Evolutionary conservation across 202 grass and related monocot species (phyloP).

Genomic region (Zoysia matrella): DNA sequence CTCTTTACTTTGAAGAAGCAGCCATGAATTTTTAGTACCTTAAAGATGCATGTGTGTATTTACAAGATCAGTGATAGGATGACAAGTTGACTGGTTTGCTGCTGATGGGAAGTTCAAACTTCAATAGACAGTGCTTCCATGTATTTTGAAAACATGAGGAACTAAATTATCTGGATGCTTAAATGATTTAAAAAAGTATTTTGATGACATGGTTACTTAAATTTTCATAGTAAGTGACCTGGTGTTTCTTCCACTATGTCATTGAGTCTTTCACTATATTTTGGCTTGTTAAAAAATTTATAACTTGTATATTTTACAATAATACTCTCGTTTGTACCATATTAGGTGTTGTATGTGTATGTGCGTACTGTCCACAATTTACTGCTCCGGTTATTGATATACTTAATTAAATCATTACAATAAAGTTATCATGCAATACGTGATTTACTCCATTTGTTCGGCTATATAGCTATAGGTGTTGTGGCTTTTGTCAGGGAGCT

Average conservation of each 20-base stretch:
- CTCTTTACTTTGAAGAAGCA: slow-evolving; percentile 3
- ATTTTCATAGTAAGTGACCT: too few relatives aligned
- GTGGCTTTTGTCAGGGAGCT: too few relatives aligned
- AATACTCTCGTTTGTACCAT: too few relatives aligned
- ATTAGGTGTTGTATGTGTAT: neutral
- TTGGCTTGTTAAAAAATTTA: too few relatives aligned
- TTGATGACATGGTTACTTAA: too few relatives aligned
- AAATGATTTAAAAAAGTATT: neutral
- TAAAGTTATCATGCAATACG: neutral
- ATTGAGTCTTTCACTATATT: too few relatives aligned
- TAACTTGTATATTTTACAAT: too few relatives aligned
- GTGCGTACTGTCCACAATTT: neutral
- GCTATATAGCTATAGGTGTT: too few relatives aligned
- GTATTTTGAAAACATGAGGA: slow-evolving; percentile 10
- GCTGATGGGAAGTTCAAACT: slow-evolving; percentile 5
- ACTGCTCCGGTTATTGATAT: neutral
- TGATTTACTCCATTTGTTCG: neutral
- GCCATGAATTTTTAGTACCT: neutral
- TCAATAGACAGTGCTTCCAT: neutral
- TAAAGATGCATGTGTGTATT: neutral
- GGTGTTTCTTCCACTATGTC: too few relatives aligned
- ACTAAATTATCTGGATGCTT: neutral
- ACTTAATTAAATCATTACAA: neutral
- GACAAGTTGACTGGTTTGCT: neutral
- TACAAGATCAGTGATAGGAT: neutral